Base-by-base conservation (phyloP, 371 early-diverging fungal genomes). In the Haplosporangium sp. region DNA sequence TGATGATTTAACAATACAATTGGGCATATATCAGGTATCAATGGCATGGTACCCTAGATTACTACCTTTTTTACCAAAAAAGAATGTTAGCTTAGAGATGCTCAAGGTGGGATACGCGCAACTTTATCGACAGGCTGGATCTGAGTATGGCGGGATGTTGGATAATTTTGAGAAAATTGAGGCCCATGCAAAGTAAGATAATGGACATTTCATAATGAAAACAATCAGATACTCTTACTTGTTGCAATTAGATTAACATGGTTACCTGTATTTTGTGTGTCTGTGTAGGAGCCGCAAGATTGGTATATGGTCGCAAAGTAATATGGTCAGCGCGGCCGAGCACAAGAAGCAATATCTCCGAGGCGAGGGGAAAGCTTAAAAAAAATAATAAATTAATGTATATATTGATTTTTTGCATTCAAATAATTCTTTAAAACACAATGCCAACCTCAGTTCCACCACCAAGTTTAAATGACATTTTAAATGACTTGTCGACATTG, bases 61-160 rank as follows among this genome's bases (percentile, higher is more conserved):
- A 68, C 27, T 89, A 74, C 44, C 88, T 77, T 70, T 88, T 57
- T 71, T 71, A 64, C 65, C 85, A 52, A 76, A 48, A 73, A 68
- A 86, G 83, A 93, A 95, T 74, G 88, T 95, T 10, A 91, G 93
- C 44, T 65, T 87, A 1, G 90, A 92, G 65, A 90, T 95, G 92
- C 72, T 93, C 6, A 82, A 86, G 71, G 74, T 76, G 17, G 95
- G 95, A 4, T 76, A 87, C 65, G 94, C 92, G 20, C 87, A 88
- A 37, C 84, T 95, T 17, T 95, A 95, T 74, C 83, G 74, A 40
- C 87, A 90, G 56, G 84, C 84, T 39, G 92, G 93, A n/a, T 91
- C 90, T 2, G 87, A 92, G 67, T 94, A 94, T 74, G 93, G 87
- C 6, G 88, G 87, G 7, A 67, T 84, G 38, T 65, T 86, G 19